Base-by-base conservation (phyloP, 1,284 basidiomycete genomes). In the Ganoderma multipileum region DNA sequence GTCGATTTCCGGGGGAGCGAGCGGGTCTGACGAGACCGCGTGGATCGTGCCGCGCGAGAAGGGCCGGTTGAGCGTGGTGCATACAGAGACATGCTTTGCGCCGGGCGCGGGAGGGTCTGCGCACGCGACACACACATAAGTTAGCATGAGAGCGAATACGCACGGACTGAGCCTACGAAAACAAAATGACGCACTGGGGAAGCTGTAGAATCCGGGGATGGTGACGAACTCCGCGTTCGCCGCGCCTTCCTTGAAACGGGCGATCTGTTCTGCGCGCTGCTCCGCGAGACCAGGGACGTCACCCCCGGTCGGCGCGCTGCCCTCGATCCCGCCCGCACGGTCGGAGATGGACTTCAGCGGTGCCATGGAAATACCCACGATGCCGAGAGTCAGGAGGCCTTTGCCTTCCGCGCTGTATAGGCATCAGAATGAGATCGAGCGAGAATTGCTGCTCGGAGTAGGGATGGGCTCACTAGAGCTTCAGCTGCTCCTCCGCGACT, bases 41-140 rank as follows among this genome's bases (percentile, higher is more conserved):
- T 83, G 83, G 61, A 85, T 83, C 1, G 81, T 81, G 39, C 86
- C 83, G 36, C 82, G 70, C 20, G 80, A 81, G 66, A 80, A 79
- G 2, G 74, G 74, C 63, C 78, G 75, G 64, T 80, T 80, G 28
- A 77, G 67, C 0, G 71, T 69, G 57, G 73, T 50, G 59, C 74
- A 67, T 60, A 84, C 20, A 64, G 82, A 72, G 69, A 76, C 58
- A 61, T 80, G 78, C 64, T 76, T 75, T 68, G 77, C 78, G 42
- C 72, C 76, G 0, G 74, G 69, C 41, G 58, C 36, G 30, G 78
- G 76, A 0, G 74, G 67, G 60, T 74, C 78, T 78, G 60, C 11
- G 8, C 14, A n/a, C 8, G 18, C 7, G 23, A 12, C 20, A 36
- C 30, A 30, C 20, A 6, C 18, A 6, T 3, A 16, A 44, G 30